Conservation (phyloP, 108 stramenopile species). For the Fragilaria crotonensis region DNA sequence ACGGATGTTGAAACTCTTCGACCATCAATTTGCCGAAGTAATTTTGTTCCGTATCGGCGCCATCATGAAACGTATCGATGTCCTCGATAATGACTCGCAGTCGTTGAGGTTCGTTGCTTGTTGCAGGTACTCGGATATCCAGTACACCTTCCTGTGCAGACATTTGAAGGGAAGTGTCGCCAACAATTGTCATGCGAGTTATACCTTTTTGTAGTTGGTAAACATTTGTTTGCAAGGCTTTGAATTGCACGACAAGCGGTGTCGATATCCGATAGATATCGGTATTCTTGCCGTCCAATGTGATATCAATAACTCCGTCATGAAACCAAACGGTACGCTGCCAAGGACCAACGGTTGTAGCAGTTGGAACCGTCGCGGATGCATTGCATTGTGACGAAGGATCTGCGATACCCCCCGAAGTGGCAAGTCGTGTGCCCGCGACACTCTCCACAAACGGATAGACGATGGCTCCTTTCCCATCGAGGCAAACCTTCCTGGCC, state of each 20-base stretch:
- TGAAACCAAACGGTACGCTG: constrained; percentile 19
- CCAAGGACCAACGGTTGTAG: background rate
- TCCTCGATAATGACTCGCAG: background rate
- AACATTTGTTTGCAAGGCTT: background rate
- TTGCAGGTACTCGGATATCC: no score
- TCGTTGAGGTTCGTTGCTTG: background rate
- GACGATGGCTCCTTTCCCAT: constrained; percentile 23
- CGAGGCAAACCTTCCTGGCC: constrained; percentile 21
- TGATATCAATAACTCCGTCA: constrained; percentile 37
- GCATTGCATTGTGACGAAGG: background rate
- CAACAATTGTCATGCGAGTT: background rate
- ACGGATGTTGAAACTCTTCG: constrained; percentile 37
- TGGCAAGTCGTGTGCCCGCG: background rate
- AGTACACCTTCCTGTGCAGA: background rate
- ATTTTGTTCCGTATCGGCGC: constrained; percentile 8
- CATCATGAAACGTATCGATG: background rate
- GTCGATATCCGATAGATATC: background rate
- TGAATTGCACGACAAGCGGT: background rate
- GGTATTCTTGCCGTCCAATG: constrained; percentile 4
- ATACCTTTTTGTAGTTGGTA: background rate
- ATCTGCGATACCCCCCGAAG: background rate
- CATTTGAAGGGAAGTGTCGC: background rate
- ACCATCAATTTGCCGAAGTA: constrained; percentile 46
- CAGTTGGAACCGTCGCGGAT: background rate
- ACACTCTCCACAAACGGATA: constrained; percentile 28